Conservation (phyloP, 2,329 filamentous ascomycete species). For the Gaeumannomyces sp. region DNA sequence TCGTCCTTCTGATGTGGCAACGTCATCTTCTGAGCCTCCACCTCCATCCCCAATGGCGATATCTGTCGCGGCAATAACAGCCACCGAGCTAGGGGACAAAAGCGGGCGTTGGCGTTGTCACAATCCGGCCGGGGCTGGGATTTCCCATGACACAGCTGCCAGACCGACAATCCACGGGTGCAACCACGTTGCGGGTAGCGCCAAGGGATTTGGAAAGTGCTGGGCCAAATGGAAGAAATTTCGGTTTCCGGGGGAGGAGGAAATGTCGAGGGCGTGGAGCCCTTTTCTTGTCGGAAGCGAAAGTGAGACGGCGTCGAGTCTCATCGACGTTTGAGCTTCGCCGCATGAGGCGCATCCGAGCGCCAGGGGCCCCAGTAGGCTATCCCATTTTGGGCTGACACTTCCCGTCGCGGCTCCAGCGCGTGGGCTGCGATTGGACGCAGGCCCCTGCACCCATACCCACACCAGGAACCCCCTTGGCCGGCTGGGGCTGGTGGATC, state of each 20-base stretch:
- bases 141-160: not conserved
- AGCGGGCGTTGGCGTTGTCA: not conserved
- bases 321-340: conserved; percentile 17
- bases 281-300: not conserved
- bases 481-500: too few relatives aligned
- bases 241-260: too few relatives aligned
- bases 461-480: too few relatives aligned
- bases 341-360: conserved; percentile 15
- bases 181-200: too few relatives aligned
- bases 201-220: too few relatives aligned
- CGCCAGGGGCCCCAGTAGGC: conserved; percentile 3
- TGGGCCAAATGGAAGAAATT: not conserved
- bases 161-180: not conserved
- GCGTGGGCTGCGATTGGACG: not conserved
- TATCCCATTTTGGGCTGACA: not conserved
- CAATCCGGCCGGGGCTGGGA: not conserved
- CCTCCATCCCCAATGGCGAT: not conserved
- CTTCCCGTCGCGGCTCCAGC: not conserved
- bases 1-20: not conserved
- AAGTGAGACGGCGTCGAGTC: conserved; percentile 17
- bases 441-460: too few relatives aligned
- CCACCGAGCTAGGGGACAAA: not conserved
- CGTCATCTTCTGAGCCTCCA: not conserved
- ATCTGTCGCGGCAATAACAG: not conserved
- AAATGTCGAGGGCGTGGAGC: not conserved